These are phyloP conservation scores for Barnettozyma hawaiiensis DNA, from an alignment of 1,139 yeast genomes.

Conservation along the genomic window DNA sequence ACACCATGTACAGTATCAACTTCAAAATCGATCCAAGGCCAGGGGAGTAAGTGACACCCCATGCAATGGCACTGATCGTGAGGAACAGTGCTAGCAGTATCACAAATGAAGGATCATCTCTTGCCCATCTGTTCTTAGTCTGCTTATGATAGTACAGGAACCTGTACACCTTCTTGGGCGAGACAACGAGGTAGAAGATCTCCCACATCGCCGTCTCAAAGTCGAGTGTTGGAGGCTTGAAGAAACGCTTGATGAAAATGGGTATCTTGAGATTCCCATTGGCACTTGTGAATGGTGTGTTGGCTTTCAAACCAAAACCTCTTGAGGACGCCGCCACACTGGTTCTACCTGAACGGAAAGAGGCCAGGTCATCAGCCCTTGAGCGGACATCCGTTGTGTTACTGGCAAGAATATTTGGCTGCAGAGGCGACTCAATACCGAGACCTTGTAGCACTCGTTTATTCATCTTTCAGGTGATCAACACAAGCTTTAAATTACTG, in stretches of 20 bases:
- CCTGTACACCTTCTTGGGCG: constrained; percentile 78
- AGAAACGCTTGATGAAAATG: constrained; percentile 41
- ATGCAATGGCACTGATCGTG: constrained; percentile 71
- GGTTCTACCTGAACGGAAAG: constrained; percentile 23
- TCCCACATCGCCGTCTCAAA: constrained; percentile 95
- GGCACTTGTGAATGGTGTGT: constrained; percentile 4
- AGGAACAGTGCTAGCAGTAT: constrained; percentile 61
- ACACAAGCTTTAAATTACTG: no score
- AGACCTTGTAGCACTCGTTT: constrained; percentile 15
- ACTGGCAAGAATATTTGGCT: constrained; percentile 16
- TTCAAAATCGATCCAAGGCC: constrained; percentile 52
- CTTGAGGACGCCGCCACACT: constrained; percentile 9
- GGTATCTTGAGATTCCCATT: constrained; percentile 30
- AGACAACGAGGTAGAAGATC: constrained; percentile 61
- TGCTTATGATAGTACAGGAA: constrained; percentile 75
- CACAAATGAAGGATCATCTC: constrained; percentile 90
- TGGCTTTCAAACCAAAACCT: constrained; percentile 8
- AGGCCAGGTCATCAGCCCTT: constrained; percentile 17
- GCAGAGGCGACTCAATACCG: constrained; percentile 4
- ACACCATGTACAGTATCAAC: constrained; percentile 75
- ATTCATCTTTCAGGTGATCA: no score
- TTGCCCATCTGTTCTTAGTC: constrained; percentile 66
- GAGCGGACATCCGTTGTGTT: constrained; percentile 14
- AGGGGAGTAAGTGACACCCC: constrained; percentile 84
- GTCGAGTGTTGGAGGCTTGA: constrained; percentile 78